Evolutionary conservation across 305 asterid species (phyloP), one percentile per base, ranked within the genome.

Genomic region (Solanum hybrid): DNA sequence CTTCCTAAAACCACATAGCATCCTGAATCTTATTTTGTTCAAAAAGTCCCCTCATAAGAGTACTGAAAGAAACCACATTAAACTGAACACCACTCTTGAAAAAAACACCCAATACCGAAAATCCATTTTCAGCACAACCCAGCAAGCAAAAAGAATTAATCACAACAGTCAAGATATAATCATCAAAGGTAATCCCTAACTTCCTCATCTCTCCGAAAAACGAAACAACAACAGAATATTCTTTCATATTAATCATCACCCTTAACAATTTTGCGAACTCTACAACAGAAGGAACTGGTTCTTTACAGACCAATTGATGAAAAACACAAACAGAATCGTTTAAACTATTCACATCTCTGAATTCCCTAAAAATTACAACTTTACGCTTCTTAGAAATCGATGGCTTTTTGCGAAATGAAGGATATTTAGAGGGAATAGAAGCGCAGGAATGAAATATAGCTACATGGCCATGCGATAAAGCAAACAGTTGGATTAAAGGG

Each of bases 241-340:
- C 16, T 6, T 51, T 51, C 87, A 29, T 29, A 31, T 31, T 82
- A 27, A 82, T 82, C 87, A 46, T 9, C 72, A 82, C 72, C 56
- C 64, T 85, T 35, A 90, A 86, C 89, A 93, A 77, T 73, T 90
- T 91, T 2, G 35, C 82, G 12, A 92, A 93, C 86, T 91, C 91
- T 80, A 88, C 31, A 82, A 79, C 91, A 75, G 88, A 90, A 72
- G 91, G 94, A 31, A 71, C 82, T 17, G 92, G 93, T 60, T 75
- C 35, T 89, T 56, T 86, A 64, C 42, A 80, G 64, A 90, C 78
- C 94, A 93, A 90, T 72, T 82, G 87, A n/a, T 86, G 31, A 29
- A 89, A 87, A 29, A 92, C 81, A 69, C 11, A 51, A 79, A 92
- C 26, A 9, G 92, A 92, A 38, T 90, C 92, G 36, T 90, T 77